Conservation (phyloP, 441 rosid genomes). For the California macrophylla region DNA sequence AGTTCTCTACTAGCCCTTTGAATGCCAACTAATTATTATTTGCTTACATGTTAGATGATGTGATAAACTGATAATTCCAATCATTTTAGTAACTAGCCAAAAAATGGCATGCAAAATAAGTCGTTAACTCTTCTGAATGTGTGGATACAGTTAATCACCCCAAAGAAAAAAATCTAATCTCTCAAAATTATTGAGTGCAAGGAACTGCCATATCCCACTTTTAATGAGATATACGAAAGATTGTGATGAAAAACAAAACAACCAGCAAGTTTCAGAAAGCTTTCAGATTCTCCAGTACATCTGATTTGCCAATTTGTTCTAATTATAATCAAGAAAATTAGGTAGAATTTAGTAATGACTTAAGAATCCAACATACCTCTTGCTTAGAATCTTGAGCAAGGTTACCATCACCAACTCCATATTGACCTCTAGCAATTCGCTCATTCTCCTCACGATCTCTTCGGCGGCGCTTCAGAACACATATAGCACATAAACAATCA, state of each 20-base stretch:
- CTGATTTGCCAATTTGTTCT: neutral
- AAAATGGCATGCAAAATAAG: no score
- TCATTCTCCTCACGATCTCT: constrained; percentile 77
- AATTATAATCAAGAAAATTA: neutral
- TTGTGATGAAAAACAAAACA: neutral
- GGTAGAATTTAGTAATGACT: neutral
- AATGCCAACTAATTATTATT: neutral
- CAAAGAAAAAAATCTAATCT: neutral
- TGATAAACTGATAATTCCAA: neutral
- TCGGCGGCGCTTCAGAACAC: constrained; percentile 80
- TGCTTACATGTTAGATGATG: neutral
- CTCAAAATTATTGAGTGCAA: neutral
- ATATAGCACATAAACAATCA: constrained; percentile 92
- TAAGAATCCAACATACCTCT: constrained; percentile 32
- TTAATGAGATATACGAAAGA: neutral
- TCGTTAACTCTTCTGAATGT: no score
- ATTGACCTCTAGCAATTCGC: constrained; percentile 46
- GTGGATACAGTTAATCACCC: no score
- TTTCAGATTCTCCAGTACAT: neutral
- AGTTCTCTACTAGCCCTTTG: neutral
- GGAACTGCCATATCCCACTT: neutral
- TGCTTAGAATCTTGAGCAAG: constrained; percentile 40
- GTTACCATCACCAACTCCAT: constrained; percentile 29
- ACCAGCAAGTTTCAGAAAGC: neutral
- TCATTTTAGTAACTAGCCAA: no score